Evolutionary conservation across 225 moss, liverwort and hornwort genomes (phyloP).

Genomic region (Climacium dendroides): DNA sequence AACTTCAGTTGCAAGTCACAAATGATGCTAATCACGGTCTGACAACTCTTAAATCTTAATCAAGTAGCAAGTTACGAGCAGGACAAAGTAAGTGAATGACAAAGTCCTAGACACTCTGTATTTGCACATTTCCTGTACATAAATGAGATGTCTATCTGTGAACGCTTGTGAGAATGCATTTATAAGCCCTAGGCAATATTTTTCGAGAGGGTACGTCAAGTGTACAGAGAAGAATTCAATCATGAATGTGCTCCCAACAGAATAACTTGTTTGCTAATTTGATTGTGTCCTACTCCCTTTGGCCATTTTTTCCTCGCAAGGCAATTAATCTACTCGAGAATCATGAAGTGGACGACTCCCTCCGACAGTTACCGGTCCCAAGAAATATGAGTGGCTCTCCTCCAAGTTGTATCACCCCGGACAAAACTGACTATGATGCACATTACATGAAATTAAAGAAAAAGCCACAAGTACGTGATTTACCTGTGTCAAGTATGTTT

Average conservation of each 20-base stretch:
- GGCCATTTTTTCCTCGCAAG: not conserved
- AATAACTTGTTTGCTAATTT: not conserved
- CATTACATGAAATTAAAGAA: not conserved
- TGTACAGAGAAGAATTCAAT: not conserved
- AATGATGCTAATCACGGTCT: not conserved
- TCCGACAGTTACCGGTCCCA: not conserved
- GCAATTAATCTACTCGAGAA: not conserved
- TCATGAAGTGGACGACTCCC: not conserved
- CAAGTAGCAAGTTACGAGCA: not conserved
- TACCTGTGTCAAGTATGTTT: not conserved
- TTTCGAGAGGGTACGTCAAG: not conserved
- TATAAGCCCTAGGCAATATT: too few species aligned
- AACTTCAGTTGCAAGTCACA: not conserved
- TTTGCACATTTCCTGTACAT: not conserved
- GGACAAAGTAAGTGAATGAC: not conserved
- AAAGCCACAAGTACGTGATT: not conserved
- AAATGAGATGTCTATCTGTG: not conserved
- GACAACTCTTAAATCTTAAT: not conserved
- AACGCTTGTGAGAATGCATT: not conserved
- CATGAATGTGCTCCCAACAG: not conserved
- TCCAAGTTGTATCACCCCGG: not conserved
- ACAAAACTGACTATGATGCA: not conserved
- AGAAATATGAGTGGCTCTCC: not conserved
- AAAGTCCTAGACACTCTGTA: not conserved
- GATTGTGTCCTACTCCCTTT: not conserved